Percentiles rank a stretch among this genome's conserved stretches.
Evolutionary conservation across 164 flowering plant species (phyloP).

Genomic region (Vitis vinifera): DNA sequence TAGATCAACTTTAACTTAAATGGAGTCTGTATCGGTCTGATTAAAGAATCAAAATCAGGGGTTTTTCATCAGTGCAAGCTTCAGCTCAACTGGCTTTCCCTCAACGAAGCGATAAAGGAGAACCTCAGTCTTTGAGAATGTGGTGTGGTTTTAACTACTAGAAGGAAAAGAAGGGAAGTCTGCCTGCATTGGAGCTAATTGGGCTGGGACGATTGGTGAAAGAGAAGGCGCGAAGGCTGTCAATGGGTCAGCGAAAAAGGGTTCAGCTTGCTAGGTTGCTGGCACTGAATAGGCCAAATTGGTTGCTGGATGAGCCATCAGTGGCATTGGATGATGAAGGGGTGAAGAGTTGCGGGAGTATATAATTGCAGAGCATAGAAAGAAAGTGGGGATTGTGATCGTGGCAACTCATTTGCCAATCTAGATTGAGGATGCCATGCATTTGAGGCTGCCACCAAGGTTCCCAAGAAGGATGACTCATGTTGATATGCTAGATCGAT

Average conservation of each 20-base stretch:
- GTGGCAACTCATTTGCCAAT: conserved; percentile 87
- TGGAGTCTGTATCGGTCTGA: too few relatives aligned
- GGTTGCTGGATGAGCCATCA: conserved; percentile 96
- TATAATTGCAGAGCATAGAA: conserved; percentile 79
- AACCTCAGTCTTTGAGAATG: conserved; percentile 74
- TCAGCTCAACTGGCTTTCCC: conserved; percentile 88
- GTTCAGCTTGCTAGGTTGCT: conserved; percentile 81
- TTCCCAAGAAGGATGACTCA: conserved; percentile 79
- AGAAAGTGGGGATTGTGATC: conserved; percentile 75
- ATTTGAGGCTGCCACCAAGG: conserved; percentile 73
- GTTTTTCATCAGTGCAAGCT: conserved; percentile 81
- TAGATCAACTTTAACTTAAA: too few relatives aligned
- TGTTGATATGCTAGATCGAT: conserved; percentile 67
- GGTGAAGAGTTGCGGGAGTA: conserved; percentile 64
- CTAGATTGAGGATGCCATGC: conserved; percentile 81
- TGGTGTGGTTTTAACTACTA: conserved; percentile 78
- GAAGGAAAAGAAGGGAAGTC: conserved; percentile 78
- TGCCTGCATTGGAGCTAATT: conserved; percentile 75
- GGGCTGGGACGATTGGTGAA: conserved; percentile 74
- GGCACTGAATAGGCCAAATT: conserved; percentile 85
- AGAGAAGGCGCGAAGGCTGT: conserved; percentile 79
- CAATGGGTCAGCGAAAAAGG: conserved; percentile 91
- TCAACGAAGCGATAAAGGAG: conserved; percentile 80
- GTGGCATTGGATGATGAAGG: conserved; percentile 92
- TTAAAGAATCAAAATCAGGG: conserved; percentile 47